Conservation (phyloP, 2,329 filamentous ascomycete genomes). For the Stagonosporopsis cucurbitacearum region DNA sequence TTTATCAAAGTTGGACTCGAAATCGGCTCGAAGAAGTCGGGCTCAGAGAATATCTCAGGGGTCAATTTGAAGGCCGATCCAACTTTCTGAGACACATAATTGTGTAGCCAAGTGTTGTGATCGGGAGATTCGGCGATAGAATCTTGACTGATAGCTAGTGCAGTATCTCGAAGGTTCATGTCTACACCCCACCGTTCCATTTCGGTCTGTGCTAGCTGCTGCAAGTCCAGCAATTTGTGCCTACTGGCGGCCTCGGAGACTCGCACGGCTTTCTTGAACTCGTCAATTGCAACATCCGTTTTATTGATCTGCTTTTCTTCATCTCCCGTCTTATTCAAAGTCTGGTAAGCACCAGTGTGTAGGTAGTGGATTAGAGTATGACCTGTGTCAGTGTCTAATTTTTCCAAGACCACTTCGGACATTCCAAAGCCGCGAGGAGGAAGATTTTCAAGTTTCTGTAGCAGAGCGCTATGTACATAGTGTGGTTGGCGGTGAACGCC, state of each 20-base stretch:
- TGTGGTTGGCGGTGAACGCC: background rate
- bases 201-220: slow-evolving; percentile 5
- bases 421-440: background rate
- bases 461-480: background rate
- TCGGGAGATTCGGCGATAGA: background rate
- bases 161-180: background rate
- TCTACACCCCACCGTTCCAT: background rate
- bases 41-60: background rate
- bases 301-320: background rate
- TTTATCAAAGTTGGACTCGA: background rate
- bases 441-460: background rate
- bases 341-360: slow-evolving; percentile 37
- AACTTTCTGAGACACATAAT: slow-evolving; percentile 4
- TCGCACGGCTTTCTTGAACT: slow-evolving; percentile 6
- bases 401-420: slow-evolving; percentile 8
- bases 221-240: background rate
- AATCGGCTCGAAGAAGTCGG: slow-evolving; percentile 1
- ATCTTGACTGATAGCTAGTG: background rate
- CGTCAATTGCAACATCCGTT: background rate
- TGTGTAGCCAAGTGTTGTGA: background rate
- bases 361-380: slow-evolving; percentile 34
- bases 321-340: slow-evolving; percentile 15
- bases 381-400: slow-evolving; percentile 26
- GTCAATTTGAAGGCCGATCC: slow-evolving; percentile 1
- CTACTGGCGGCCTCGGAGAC: background rate